phyloP scores from a whole-genome alignment of 192 early-diverging fungal species.

The Podila horticola region DNA sequence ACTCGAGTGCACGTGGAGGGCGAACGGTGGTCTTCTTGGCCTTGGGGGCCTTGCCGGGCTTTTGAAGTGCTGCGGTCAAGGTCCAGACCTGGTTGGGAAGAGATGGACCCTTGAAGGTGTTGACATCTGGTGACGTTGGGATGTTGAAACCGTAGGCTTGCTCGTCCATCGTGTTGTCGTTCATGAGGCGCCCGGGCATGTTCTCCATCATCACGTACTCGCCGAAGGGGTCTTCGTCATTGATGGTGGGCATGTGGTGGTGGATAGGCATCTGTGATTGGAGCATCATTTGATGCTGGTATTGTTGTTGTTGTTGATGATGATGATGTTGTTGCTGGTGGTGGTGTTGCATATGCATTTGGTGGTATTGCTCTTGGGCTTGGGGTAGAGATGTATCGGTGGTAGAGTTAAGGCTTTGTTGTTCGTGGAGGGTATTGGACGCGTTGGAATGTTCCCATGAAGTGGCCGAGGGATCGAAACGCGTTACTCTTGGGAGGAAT shows the following conservation, averaged over 20 bases:
- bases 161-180: conserved; percentile 19
- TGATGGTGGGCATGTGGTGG: conserved; percentile 12
- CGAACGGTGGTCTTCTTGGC: conserved; percentile 55
- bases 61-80: conserved; percentile 34
- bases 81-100: conserved; percentile 28
- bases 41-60: conserved; percentile 50
- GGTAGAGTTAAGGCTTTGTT: conserved; percentile 8
- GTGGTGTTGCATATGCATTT: conserved; percentile 18
- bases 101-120: conserved; percentile 4
- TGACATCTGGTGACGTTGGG: conserved; percentile 13
- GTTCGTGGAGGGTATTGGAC: neutral
- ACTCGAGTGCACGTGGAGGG: conserved; percentile 63
- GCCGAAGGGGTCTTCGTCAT: conserved; percentile 50
- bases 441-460: conserved; percentile 12
- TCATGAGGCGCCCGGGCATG: conserved; percentile 32
- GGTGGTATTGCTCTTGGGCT: conserved; percentile 6
- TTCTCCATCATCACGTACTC: conserved; percentile 38
- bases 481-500: neutral
- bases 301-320: conserved; percentile 6
- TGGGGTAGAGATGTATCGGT: neutral
- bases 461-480: neutral
- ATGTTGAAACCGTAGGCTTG: conserved; percentile 6
- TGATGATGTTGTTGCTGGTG: conserved; percentile 15
- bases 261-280: conserved; percentile 21
- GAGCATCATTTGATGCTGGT: conserved; percentile 33